These are phyloP conservation scores for Salisapilia sapeloensis DNA, from an alignment of 352 stramenopile species.

Conservation along the genomic window DNA sequence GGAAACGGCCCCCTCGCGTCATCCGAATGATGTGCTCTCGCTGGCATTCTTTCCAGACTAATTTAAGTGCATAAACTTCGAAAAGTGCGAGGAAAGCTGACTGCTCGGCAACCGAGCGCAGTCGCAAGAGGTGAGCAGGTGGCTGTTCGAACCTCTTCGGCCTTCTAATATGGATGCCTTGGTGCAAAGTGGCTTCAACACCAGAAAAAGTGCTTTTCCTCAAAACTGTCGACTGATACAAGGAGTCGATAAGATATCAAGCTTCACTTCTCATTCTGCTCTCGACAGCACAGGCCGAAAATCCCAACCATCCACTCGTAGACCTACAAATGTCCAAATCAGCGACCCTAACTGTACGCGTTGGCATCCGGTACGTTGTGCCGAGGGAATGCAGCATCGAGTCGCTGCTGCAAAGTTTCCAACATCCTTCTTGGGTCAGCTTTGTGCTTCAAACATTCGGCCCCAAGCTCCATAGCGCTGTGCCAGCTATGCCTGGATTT, in stretches of 20 bases:
- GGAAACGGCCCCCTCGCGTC: too few species aligned
- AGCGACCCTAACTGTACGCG: slow-evolving; percentile 22
- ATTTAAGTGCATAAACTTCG: too few species aligned
- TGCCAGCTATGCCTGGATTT: slow-evolving; percentile 23
- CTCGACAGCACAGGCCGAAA: neutral
- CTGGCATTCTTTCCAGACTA: too few species aligned
- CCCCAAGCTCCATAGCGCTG: slow-evolving; percentile 43
- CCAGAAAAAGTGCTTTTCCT: neutral
- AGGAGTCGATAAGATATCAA: neutral
- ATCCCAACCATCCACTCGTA: slow-evolving; percentile 16
- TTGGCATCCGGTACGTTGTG: slow-evolving; percentile 44
- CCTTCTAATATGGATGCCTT: slow-evolving; percentile 7
- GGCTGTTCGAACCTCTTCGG: too few species aligned
- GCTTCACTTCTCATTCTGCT: slow-evolving; percentile 2
- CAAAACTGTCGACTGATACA: neutral
- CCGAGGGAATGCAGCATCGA: slow-evolving; percentile 17
- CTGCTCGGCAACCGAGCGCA: too few species aligned
- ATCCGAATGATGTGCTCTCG: too few species aligned
- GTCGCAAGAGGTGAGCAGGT: too few species aligned
- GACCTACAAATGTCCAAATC: too few species aligned
- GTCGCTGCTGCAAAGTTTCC: slow-evolving; percentile 41
- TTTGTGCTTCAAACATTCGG: slow-evolving; percentile 44
- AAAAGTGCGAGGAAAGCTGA: too few species aligned
- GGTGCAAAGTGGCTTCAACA: slow-evolving; percentile 3
- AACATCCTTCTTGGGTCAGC: slow-evolving; percentile 24